Conservation (phyloP, 768 basidiomycete genomes). For the Vararia minispora region DNA sequence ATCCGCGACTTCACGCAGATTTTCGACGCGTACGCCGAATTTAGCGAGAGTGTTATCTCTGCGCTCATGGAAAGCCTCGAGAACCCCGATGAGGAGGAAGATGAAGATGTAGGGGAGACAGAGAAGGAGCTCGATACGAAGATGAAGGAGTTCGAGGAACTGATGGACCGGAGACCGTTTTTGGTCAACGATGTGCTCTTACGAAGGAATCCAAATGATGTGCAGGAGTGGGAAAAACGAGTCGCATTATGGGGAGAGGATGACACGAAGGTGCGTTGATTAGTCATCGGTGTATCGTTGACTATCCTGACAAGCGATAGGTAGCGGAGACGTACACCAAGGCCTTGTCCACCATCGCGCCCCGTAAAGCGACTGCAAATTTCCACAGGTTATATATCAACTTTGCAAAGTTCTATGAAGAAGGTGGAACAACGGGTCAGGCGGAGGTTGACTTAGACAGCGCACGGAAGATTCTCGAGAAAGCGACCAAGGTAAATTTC, state of each 20-base stretch:
- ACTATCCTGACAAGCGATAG: conserved; percentile 26
- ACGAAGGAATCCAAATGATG: conserved; percentile 91
- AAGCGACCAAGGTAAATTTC: conserved; percentile 85
- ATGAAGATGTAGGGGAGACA: conserved; percentile 63
- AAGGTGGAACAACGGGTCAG: conserved; percentile 72
- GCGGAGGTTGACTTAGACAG: conserved; percentile 76
- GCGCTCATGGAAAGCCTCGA: conserved; percentile 82
- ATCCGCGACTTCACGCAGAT: conserved; percentile 97
- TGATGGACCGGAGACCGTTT: conserved; percentile 94
- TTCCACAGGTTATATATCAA: conserved; percentile 85
- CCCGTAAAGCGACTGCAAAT: conserved; percentile 85
- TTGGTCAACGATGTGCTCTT: conserved; percentile 91
- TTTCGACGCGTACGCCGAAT: conserved; percentile 94
- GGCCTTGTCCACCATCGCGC: conserved; percentile 79
- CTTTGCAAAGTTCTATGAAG: conserved; percentile 97
- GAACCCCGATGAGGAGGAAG: conserved; percentile 69
- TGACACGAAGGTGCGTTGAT: conserved; percentile 67
- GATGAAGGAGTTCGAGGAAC: conserved; percentile 88
- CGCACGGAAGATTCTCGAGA: conserved; percentile 89
- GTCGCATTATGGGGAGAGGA: conserved; percentile 88
- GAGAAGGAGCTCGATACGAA: conserved; percentile 76
- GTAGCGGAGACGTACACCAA: conserved; percentile 88
- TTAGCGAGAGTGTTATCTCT: conserved; percentile 80
- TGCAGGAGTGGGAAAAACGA: conserved; percentile 99
- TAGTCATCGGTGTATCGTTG: not conserved